Conservation (phyloP, 202 grass and related monocot genomes). For the Bolboschoenoplectus hybrid region DNA sequence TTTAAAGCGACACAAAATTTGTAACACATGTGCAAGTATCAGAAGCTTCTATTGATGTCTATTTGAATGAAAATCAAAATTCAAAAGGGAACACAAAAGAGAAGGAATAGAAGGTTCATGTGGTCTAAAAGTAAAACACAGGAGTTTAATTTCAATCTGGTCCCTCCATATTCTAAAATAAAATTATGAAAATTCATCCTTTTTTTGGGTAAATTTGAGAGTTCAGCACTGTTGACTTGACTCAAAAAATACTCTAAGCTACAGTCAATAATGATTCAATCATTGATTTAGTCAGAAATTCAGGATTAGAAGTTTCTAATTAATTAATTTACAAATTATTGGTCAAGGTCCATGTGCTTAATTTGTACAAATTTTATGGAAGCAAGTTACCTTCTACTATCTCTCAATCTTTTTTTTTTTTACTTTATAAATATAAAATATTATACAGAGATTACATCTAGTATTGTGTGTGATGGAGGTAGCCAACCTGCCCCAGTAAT, state of each 20-base stretch:
- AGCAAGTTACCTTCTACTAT: neutral
- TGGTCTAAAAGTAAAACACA: neutral
- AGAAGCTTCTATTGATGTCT: neutral
- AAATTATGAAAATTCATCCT: neutral
- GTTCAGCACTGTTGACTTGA: conserved; percentile 19
- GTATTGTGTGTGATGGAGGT: conserved; percentile 19
- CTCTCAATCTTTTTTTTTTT: neutral
- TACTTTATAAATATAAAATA: neutral
- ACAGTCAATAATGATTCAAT: neutral
- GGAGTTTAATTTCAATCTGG: neutral
- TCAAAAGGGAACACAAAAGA: neutral
- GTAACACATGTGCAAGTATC: neutral
- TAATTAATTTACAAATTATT: neutral
- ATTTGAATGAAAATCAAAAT: neutral
- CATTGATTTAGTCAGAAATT: neutral
- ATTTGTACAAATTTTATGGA: neutral
- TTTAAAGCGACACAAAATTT: neutral
- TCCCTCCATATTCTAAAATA: neutral
- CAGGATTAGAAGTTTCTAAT: conserved; percentile 8
- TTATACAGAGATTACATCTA: neutral
- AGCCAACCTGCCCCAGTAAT: neutral
- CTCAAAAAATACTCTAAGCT: neutral
- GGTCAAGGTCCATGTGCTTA: neutral
- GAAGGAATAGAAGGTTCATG: neutral
- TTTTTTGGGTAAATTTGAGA: neutral